Base-by-base conservation (phyloP, 2,329 filamentous ascomycete species). In the Karstenula rhodostoma region DNA sequence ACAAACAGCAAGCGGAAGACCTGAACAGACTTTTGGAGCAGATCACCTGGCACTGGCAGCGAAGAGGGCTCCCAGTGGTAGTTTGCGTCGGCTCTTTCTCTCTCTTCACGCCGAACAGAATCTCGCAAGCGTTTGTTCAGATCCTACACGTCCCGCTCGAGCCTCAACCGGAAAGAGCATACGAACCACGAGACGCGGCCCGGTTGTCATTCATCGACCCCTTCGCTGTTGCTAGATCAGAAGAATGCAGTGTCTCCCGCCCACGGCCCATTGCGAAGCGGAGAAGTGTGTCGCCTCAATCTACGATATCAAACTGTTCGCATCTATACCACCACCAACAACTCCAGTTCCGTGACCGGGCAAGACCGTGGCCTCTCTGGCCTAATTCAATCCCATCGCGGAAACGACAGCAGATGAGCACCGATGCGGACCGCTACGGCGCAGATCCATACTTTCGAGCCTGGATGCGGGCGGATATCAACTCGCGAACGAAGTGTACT, bases 361-460 rank as follows among this genome's bases (percentile, higher is more conserved):
- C 70, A 23, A 48, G 44, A 23, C 68, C 70, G 12, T 66, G 66
- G 63, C 63, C 68, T 42, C 55, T 70, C 8, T 71, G 68, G 62
- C 69, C 67, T 12, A 71, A 71, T 22, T 64, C 70, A 19, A 68
- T 73, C n/a, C 70, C 68, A 5, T 59, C 60, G 2, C 60, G 52
- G 23, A 72, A 72, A 42, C 62, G 65, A 19, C 56, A 60, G 22
- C 48, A 70, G 22, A 67, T 72, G 57, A 57, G 57, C 32, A 58
- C 43, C 13, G 58, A 67, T 35, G 61, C 65, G 7, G 69, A 67
- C 10, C 63, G 67, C 13, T 72, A 73, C 42, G 70, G 68, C 22
- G 44, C 60, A 3, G 70, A 72, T 52, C 69, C 69, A 3, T 71
- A 71, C 57, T 73, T 69, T 44, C 65, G 69, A 25, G 66, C 67